Evolutionary conservation across 441 rosid genomes (phyloP).

Genomic region (Gossypium lobatum): DNA sequence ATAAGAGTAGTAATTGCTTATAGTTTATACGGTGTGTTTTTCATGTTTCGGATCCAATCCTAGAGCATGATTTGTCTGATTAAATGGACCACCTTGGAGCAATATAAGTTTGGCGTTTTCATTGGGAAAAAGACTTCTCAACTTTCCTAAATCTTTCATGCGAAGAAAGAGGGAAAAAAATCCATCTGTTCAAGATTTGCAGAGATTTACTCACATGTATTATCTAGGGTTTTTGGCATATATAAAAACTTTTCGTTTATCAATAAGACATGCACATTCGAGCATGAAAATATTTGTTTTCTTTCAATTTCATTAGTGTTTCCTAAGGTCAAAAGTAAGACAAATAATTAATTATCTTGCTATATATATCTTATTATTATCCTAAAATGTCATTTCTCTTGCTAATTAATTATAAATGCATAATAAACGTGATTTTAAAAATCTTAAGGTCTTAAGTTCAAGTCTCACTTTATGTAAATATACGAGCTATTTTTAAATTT

Average conservation of each 20-base stretch:
- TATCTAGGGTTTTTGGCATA: neutral
- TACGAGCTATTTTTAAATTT: too few relatives aligned
- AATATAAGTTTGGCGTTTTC: constrained; percentile 20
- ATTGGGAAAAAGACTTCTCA: constrained; percentile 20
- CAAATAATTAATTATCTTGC: too few relatives aligned
- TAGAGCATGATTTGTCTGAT: neutral
- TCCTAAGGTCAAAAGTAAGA: too few relatives aligned
- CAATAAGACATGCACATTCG: too few relatives aligned
- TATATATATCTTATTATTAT: neutral
- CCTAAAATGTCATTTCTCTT: neutral
- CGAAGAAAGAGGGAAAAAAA: neutral
- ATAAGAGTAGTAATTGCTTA: neutral
- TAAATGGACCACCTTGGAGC: constrained; percentile 8
- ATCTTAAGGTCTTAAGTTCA: neutral
- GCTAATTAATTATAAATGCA: neutral
- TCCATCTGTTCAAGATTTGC: constrained; percentile 10
- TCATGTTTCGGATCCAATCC: neutral
- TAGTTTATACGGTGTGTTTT: neutral
- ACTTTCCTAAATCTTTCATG: constrained; percentile 15
- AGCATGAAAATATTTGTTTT: too few relatives aligned
- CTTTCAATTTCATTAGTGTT: too few relatives aligned
- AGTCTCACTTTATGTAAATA: too few relatives aligned
- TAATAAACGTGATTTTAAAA: neutral
- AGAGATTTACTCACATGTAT: constrained; percentile 4
- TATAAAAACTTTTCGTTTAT: neutral